Base-by-base conservation (phyloP, 192 early-diverging fungal genomes). In the Gaertneriomyces semiglobifer region DNA sequence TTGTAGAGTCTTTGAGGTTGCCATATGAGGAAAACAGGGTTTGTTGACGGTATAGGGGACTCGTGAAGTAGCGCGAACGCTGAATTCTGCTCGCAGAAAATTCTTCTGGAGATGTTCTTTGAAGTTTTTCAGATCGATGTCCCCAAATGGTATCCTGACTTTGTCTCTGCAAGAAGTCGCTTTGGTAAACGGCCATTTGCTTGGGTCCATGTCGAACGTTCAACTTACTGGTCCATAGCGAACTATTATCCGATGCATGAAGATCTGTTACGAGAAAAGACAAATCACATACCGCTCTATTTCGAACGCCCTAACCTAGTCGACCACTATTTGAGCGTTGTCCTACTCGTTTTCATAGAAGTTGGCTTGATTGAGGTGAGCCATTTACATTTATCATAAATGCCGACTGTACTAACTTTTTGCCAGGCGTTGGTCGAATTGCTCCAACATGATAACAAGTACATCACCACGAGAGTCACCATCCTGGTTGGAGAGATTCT, bases 61-160 rank as follows among this genome's bases (percentile, higher is more conserved):
- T 9, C 19, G 47, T 14, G 6, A 14, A 57, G 45, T 43, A 40
- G 14, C 10, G 48, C 4, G 4, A 39, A n/a, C 47, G 12, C 16
- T 12, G 10, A 42, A n/a, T 54, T 16, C 16, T 33, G 46, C 40
- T 33, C 8, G 8, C 63, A 92, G 90, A 88, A 89, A 82, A 76
- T 92, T 20, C 68, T 92, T 11, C 72, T 93, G 46, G 88, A 92
- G 52, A 91, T 93, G 87, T 70, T 93, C 51, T 90, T 89, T 67
- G 84, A 89, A 20, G 84, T 93, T 18, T 89, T 93, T 54, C 77
- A 85, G 40, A 83, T 92, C 18, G 80, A 87, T 25, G 72, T 86
- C 45, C 88, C 89, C 4, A 84, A 67, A 54, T 65, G 71, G 79
- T 83, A 67, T 76, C 74, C 45, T 20, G 65, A 74, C 68, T 71